Percentiles rank a stretch among this genome's conserved stretches.
phyloP scores from a whole-genome alignment of 2,329 filamentous ascomycete species.

The Sporothrix phasma region DNA sequence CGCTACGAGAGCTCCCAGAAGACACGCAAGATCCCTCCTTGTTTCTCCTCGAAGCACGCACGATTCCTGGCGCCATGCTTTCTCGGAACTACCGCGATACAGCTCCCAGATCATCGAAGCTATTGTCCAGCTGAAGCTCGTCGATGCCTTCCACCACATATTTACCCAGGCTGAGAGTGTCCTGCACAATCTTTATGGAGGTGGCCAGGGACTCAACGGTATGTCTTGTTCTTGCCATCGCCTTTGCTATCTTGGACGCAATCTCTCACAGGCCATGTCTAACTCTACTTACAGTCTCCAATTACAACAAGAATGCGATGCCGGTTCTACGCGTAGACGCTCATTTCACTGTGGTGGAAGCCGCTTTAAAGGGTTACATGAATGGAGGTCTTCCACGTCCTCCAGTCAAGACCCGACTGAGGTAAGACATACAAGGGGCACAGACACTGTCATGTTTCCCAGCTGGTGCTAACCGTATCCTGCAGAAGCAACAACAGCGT shows the following conservation, averaged over 20 bases:
- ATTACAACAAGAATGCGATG: conserved; percentile 59
- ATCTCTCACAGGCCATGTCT: not conserved
- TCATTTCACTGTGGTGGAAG: conserved; percentile 81
- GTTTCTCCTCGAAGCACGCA: conserved; percentile 81
- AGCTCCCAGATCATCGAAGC: conserved; percentile 79
- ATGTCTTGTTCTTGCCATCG: conserved; percentile 23
- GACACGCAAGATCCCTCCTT: conserved; percentile 71
- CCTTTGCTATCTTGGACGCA: not conserved
- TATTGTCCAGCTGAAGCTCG: conserved; percentile 70
- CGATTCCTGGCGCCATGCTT: conserved; percentile 82
- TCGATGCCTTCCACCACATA: conserved; percentile 81
- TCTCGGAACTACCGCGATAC: conserved; percentile 88
- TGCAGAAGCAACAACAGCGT: conserved; percentile 46
- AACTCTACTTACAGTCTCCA: conserved; percentile 23
- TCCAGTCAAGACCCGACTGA: conserved; percentile 11
- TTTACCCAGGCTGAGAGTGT: conserved; percentile 67
- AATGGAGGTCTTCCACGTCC: conserved; percentile 53
- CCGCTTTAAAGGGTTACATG: conserved; percentile 76
- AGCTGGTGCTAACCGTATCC: conserved; percentile 22
- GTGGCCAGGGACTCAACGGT: conserved; percentile 57
- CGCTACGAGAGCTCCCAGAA: conserved; percentile 81
- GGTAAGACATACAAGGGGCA: not conserved
- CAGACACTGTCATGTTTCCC: too few relatives aligned
- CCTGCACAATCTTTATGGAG: conserved; percentile 65
- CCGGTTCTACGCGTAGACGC: conserved; percentile 75